phyloP scores from a whole-genome alignment of 2,329 filamentous ascomycete genomes.

The Arachnopeziza araneosa region DNA sequence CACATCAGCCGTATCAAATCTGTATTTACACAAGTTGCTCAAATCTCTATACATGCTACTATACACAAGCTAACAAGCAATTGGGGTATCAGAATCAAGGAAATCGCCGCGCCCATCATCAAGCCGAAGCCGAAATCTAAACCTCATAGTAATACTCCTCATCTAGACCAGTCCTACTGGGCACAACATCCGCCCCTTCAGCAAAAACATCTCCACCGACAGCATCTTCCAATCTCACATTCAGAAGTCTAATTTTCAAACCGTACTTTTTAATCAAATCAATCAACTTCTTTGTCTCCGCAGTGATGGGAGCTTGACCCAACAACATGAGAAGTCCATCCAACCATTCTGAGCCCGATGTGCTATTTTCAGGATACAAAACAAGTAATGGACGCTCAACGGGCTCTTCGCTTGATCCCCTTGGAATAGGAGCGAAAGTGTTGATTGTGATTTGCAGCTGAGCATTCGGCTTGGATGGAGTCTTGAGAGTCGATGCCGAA shows the following conservation, averaged over 20 bases:
- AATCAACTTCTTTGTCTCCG: slow-evolving; percentile 87
- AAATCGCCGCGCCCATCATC: background rate
- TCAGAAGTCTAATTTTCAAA: slow-evolving; percentile 85
- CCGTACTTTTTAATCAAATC: slow-evolving; percentile 84
- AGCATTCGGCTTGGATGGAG: slow-evolving; percentile 32
- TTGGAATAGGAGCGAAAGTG: slow-evolving; percentile 47
- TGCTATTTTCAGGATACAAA: slow-evolving; percentile 75
- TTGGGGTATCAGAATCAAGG: slow-evolving; percentile 9
- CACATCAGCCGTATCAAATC: background rate
- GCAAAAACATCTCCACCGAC: slow-evolving; percentile 51
- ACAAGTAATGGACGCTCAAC: slow-evolving; percentile 71
- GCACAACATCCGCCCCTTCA: slow-evolving; percentile 60
- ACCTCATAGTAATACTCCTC: slow-evolving; percentile 84
- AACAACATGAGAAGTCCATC: slow-evolving; percentile 93
- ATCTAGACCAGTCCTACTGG: slow-evolving; percentile 77
- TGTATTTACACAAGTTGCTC: background rate
- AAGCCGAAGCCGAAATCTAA: slow-evolving; percentile 7
- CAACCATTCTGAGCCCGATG: slow-evolving; percentile 89
- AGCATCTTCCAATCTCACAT: slow-evolving; percentile 76
- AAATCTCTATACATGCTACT: background rate
- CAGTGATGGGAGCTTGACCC: slow-evolving; percentile 93
- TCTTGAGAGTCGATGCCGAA: slow-evolving; percentile 33
- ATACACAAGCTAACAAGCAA: slow-evolving; percentile 1
- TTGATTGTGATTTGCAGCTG: slow-evolving; percentile 88
- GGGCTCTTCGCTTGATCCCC: slow-evolving; percentile 4